Percentiles rank a stretch among this genome's conserved stretches.
phyloP scores from a whole-genome alignment of 306 rosid species.

The Pyrus pyrifolia region DNA sequence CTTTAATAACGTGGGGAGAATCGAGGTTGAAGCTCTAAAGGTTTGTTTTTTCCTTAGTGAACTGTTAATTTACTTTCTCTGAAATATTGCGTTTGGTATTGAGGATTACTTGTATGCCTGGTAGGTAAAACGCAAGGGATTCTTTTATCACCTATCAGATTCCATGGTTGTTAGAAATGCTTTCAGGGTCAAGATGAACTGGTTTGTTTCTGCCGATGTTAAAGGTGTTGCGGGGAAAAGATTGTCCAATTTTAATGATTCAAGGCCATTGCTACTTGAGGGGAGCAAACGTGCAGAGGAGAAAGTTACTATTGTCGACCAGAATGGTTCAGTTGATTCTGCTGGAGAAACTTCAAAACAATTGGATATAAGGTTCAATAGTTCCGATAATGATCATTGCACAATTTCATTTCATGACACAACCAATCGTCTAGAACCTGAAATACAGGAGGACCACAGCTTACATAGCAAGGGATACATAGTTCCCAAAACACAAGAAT shows the following conservation, averaged over 20 bases:
- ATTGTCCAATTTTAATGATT: not conserved
- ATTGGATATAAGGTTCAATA: constrained; percentile 2
- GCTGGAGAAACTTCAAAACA: constrained; percentile 4
- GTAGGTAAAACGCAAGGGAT: constrained; percentile 35
- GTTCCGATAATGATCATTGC: constrained; percentile 1
- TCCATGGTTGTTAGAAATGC: constrained; percentile 29
- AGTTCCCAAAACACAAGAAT: not conserved
- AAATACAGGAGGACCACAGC: not conserved
- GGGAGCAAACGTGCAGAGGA: constrained; percentile 4
- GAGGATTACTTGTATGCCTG: not conserved
- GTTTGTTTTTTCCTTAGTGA: constrained; percentile 1
- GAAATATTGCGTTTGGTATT: not conserved
- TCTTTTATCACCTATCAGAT: constrained; percentile 33
- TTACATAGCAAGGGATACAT: not conserved
- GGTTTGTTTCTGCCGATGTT: constrained; percentile 40
- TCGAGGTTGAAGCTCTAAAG: constrained; percentile 33
- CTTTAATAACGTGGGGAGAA: constrained; percentile 22
- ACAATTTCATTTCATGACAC: not conserved
- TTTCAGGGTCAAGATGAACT: constrained; percentile 6
- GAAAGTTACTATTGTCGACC: not conserved
- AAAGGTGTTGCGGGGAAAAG: not conserved
- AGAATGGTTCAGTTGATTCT: not conserved
- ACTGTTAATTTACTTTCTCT: not conserved
- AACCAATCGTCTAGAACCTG: not conserved
- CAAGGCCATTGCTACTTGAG: not conserved